Conservation (phyloP, 2,329 filamentous ascomycete species). For the Lizonia empirigonia region DNA sequence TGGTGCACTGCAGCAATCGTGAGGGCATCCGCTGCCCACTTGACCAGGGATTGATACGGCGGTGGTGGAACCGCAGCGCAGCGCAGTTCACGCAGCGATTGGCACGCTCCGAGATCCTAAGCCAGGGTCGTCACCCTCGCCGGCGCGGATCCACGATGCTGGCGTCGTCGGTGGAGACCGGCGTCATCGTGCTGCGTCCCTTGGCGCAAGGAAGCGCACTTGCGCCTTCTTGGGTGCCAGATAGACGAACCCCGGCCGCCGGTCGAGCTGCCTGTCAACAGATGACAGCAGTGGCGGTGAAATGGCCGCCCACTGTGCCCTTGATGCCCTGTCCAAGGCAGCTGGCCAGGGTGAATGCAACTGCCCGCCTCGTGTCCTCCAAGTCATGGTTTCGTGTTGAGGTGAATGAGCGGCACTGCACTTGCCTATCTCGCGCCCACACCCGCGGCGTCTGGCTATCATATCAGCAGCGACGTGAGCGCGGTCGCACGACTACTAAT, state of each 20-base stretch:
- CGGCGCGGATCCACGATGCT: slow-evolving; percentile 23
- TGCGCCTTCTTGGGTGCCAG: slow-evolving; percentile 7
- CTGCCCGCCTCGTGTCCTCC: slow-evolving; percentile 11
- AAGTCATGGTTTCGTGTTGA: slow-evolving; percentile 18
- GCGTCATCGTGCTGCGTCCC: slow-evolving; percentile 33
- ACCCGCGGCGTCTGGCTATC: slow-evolving; percentile 17
- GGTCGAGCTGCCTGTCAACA: slow-evolving; percentile 20
- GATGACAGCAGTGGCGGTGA: slow-evolving; percentile 26
- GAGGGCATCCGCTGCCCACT: slow-evolving; percentile 22
- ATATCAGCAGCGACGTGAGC: slow-evolving; percentile 11
- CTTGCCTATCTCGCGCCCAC: slow-evolving; percentile 25
- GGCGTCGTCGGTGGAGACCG: slow-evolving; percentile 20
- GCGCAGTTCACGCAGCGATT: slow-evolving; percentile 20
- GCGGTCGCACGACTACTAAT: slow-evolving; percentile 13
- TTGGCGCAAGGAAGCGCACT: slow-evolving; percentile 20
- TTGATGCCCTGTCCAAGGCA: slow-evolving; percentile 1
- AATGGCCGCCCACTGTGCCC: slow-evolving; percentile 7
- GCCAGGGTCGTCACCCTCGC: slow-evolving; percentile 29
- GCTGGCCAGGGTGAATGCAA: slow-evolving; percentile 3
- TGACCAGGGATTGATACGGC: slow-evolving; percentile 17
- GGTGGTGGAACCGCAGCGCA: slow-evolving; percentile 11
- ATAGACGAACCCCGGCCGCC: slow-evolving; percentile 9
- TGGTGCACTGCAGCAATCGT: slow-evolving; percentile 15
- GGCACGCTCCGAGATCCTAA: slow-evolving; percentile 14
- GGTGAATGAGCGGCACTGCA: slow-evolving; percentile 24